Evolutionary conservation across 805 yeast species (phyloP).

Genomic region (Suhomyces emberorum): DNA sequence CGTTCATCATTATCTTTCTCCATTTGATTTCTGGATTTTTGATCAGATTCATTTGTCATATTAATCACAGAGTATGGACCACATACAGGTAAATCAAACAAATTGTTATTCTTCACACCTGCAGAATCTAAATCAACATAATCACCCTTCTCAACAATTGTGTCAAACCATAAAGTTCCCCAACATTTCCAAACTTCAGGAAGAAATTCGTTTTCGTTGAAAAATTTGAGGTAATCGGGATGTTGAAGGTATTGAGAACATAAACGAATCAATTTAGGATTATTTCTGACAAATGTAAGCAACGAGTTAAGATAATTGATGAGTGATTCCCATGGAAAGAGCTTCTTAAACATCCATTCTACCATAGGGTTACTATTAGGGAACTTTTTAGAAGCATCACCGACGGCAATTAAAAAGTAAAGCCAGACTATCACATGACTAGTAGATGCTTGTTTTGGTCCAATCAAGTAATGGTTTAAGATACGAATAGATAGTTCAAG

Average conservation of each 20-base stretch:
- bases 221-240: constrained; percentile 45
- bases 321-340: constrained; percentile 68
- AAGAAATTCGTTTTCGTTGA: constrained; percentile 57
- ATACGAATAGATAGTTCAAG: constrained; percentile 68
- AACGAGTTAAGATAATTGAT: constrained; percentile 62
- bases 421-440: constrained; percentile 78
- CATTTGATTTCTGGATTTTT: constrained; percentile 19
- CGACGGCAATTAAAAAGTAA: constrained; percentile 64
- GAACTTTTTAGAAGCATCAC: constrained; percentile 47
- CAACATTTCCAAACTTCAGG: constrained; percentile 83
- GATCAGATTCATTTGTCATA: constrained; percentile 7
- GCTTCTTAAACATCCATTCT: constrained; percentile 48
- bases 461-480: constrained; percentile 59
- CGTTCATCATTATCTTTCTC: constrained; percentile 49
- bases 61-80: constrained; percentile 44
- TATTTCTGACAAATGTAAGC: constrained; percentile 32
- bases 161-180: constrained; percentile 81
- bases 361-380: constrained; percentile 49
- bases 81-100: constrained; percentile 65
- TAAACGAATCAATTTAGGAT: constrained; percentile 15
- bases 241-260: constrained; percentile 18
- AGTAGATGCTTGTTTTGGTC: constrained; percentile 67
- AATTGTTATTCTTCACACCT: constrained; percentile 51
- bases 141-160: constrained; percentile 51
- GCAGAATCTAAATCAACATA: constrained; percentile 47